phyloP scores from a whole-genome alignment of 176 grass and related monocot species.

The Elaeis guineensis region DNA sequence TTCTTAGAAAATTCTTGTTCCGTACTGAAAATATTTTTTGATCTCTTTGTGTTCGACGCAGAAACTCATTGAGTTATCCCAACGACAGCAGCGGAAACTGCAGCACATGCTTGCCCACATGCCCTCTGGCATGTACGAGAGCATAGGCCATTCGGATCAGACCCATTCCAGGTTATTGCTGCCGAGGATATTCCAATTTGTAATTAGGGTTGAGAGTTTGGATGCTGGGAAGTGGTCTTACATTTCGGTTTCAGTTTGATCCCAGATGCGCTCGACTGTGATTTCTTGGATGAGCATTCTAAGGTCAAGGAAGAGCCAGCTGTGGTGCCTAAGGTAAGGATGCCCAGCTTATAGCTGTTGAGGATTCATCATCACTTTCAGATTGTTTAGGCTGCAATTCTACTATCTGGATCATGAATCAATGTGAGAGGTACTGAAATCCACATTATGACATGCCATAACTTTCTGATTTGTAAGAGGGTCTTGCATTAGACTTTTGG shows the following conservation, averaged over 20 bases:
- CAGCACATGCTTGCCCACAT: slow-evolving; percentile 71
- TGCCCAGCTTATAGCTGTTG: background rate
- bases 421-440: too few relatives aligned
- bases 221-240: slow-evolving; percentile 20
- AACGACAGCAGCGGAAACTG: slow-evolving; percentile 66
- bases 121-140: slow-evolving; percentile 48
- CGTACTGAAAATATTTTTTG: too few relatives aligned
- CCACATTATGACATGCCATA: too few relatives aligned
- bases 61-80: slow-evolving; percentile 56
- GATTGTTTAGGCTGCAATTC: too few relatives aligned
- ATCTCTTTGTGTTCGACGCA: slow-evolving; percentile 14
- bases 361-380: too few relatives aligned
- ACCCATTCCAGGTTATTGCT: slow-evolving; percentile 36
- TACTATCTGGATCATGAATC: too few relatives aligned
- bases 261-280: slow-evolving; percentile 23
- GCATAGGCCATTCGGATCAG: slow-evolving; percentile 20
- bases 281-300: slow-evolving; percentile 13
- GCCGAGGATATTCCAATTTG: background rate
- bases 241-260: slow-evolving; percentile 31
- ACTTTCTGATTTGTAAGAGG: too few relatives aligned
- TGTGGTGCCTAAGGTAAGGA: slow-evolving; percentile 66
- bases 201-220: slow-evolving; percentile 19
- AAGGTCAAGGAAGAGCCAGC: slow-evolving; percentile 67
- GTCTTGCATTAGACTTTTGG: too few relatives aligned
- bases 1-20: too few relatives aligned